phyloP scores from a whole-genome alignment of 257 asterid species.

The Avicennia marina region DNA sequence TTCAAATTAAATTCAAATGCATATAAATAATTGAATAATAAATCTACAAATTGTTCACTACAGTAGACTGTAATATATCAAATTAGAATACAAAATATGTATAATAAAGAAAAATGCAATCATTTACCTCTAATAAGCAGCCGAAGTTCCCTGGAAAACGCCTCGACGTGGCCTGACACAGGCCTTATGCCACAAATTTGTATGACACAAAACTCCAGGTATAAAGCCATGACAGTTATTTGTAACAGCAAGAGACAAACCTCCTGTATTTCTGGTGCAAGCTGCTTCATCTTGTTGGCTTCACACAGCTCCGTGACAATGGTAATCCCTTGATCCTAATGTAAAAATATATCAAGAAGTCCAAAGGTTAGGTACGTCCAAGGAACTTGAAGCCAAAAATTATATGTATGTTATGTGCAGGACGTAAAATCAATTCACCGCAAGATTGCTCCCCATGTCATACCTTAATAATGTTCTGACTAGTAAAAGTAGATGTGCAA shows the following conservation, averaged over 20 bases:
- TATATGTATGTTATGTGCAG: neutral
- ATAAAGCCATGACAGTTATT: constrained; percentile 67
- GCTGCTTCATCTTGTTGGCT: constrained; percentile 56
- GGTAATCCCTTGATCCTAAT: constrained; percentile 81
- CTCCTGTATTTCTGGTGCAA: constrained; percentile 46
- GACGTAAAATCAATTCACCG: neutral
- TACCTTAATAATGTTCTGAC: too few relatives aligned
- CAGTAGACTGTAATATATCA: too few relatives aligned
- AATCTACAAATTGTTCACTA: too few relatives aligned
- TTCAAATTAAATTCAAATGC: neutral
- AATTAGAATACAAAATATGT: too few relatives aligned
- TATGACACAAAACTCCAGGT: constrained; percentile 84
- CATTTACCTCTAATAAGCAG: constrained; percentile 56
- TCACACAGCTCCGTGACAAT: constrained; percentile 75
- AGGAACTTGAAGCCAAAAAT: neutral
- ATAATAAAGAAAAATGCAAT: neutral
- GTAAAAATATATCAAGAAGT: neutral
- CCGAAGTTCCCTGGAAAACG: constrained; percentile 65
- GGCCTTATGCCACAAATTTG: constrained; percentile 94
- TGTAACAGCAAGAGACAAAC: constrained; percentile 65
- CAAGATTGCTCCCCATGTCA: too few relatives aligned
- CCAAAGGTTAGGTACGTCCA: neutral
- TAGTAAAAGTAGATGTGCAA: too few relatives aligned
- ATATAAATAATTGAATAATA: too few relatives aligned
- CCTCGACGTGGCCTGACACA: constrained; percentile 72